Conservation (phyloP, 2,329 filamentous ascomycete species). For the Colletotrichum sublineola region DNA sequence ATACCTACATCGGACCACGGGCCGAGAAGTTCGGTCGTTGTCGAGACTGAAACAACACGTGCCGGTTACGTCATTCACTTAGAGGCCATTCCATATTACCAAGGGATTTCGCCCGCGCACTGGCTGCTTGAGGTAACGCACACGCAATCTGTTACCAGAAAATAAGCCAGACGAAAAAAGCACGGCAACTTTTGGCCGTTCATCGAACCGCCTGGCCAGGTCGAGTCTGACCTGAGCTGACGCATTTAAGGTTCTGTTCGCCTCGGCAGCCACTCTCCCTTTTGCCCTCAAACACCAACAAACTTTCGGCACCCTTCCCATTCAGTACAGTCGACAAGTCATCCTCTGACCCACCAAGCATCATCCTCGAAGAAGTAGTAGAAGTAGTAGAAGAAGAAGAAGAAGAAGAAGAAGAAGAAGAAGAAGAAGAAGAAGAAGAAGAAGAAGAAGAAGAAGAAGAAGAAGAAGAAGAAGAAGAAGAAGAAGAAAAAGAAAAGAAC, state of each 20-base stretch:
- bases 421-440: too few species aligned
- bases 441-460: background rate
- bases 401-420: too few species aligned
- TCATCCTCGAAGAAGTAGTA: slow-evolving; percentile 28
- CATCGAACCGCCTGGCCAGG: background rate
- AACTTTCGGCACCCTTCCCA: slow-evolving; percentile 18
- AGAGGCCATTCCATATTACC: slow-evolving; percentile 22
- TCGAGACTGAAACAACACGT: slow-evolving; percentile 34
- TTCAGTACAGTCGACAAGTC: background rate
- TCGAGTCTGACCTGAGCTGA: slow-evolving; percentile 9
- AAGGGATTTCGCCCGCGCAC: slow-evolving; percentile 16
- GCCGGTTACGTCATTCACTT: slow-evolving; percentile 34
- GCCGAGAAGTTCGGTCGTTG: slow-evolving; percentile 17
- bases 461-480: background rate
- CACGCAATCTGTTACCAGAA: slow-evolving; percentile 28
- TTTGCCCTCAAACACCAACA: slow-evolving; percentile 17
- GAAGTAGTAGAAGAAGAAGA: too few species aligned
- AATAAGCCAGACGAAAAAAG: slow-evolving; percentile 4
- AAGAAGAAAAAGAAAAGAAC: too few species aligned
- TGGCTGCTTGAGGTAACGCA: slow-evolving; percentile 25
- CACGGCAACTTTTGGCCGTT: slow-evolving; percentile 35
- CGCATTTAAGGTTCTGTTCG: slow-evolving; percentile 36
- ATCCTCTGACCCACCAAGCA: slow-evolving; percentile 21
- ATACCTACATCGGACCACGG: slow-evolving; percentile 11
- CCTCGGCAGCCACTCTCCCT: slow-evolving; percentile 17